A percentile compares a stretch with the other conserved stretches of the same genome.
These are phyloP conservation scores for Bothriochloa decipiens DNA, from an alignment of 176 grass and related monocot genomes.

Conservation along the genomic window DNA sequence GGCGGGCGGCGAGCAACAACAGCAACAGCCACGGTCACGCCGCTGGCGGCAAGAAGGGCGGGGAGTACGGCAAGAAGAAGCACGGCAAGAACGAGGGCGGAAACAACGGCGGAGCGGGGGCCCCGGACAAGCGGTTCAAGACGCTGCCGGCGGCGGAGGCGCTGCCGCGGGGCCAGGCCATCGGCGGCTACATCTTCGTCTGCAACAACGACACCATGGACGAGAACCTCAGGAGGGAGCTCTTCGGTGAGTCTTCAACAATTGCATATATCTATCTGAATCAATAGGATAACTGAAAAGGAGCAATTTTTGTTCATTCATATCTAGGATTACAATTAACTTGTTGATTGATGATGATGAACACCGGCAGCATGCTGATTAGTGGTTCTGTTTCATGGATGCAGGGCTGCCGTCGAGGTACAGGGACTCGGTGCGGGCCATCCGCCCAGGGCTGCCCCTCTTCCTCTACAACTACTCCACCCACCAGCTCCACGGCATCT, in stretches of 20 bases:
- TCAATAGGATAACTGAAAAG: no score
- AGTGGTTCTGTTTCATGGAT: neutral
- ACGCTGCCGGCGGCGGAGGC: conserved; percentile 86
- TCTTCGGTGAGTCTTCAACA: conserved; percentile 62
- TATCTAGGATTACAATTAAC: no score
- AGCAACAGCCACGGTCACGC: neutral
- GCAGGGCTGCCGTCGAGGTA: conserved; percentile 80
- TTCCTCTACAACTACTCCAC: conserved; percentile 99
- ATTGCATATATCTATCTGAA: no score
- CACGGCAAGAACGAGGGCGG: conserved; percentile 32
- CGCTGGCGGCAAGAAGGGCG: conserved; percentile 46
- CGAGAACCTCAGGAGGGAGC: conserved; percentile 90
- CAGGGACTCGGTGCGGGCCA: conserved; percentile 92
- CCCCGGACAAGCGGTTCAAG: conserved; percentile 93
- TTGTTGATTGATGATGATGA: neutral
- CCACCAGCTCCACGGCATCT: conserved; percentile 97
- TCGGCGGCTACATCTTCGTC: conserved; percentile 98
- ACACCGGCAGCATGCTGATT: neutral
- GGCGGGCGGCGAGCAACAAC: conserved; percentile 63
- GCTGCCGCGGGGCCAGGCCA: conserved; percentile 73
- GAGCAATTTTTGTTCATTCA: no score
- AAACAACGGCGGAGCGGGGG: conserved; percentile 1
- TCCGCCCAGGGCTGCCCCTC: conserved; percentile 88
- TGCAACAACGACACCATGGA: conserved; percentile 99
- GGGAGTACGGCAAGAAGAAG: conserved; percentile 51